Base-by-base conservation (phyloP, 2,329 filamentous ascomycete species). In the Fusarium virguliforme region DNA sequence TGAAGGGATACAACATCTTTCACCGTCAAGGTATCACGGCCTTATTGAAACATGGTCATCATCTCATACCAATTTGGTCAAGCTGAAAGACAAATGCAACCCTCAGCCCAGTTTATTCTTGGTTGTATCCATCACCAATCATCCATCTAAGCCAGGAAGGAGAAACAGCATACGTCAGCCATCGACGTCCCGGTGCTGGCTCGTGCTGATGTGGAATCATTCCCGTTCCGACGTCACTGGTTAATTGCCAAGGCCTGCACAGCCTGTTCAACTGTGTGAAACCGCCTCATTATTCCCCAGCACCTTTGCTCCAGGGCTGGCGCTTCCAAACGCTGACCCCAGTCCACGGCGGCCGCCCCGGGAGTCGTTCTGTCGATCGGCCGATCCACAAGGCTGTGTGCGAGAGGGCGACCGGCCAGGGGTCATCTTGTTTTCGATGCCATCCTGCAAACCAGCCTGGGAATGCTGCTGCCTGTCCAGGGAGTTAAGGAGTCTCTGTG, bases 381-480 rank as follows among this genome's bases (percentile, higher is more conserved):
- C 18, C 32, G 43, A 50, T 30, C 43, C 43, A 50, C 43, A 50
- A 50, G 43, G 43, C 43, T 50, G 43, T 50, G 43, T 9, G 32
- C 15, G 15, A 50, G 26, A 50, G 43, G 43, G 43, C 9, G 43
- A 50, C 12, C 43, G 26, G 12, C 43, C 43, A 50, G 43, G 43
- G 43, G 26, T 30, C 32, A 18, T 18, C 32, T 50, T 30, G 26
- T 30, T 30, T 50, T 50, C 32, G 43, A 26, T 50, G 15, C 15
- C 43, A 50, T 50, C 26, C 32, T 18, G 15, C 26, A 48, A 10
- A 6, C 26, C 43, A 50, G 18, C 18, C 18, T 18, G 18, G 26
- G 15, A 50, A 50, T 50, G 43, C 10, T 50, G 43, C n/a, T 50
- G 43, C 43, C 43, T 50, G 43, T 50, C 43, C 30, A 9, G 43